Base-by-base conservation (phyloP, 106 monocot species). In the Dioscorea dumetorum region DNA sequence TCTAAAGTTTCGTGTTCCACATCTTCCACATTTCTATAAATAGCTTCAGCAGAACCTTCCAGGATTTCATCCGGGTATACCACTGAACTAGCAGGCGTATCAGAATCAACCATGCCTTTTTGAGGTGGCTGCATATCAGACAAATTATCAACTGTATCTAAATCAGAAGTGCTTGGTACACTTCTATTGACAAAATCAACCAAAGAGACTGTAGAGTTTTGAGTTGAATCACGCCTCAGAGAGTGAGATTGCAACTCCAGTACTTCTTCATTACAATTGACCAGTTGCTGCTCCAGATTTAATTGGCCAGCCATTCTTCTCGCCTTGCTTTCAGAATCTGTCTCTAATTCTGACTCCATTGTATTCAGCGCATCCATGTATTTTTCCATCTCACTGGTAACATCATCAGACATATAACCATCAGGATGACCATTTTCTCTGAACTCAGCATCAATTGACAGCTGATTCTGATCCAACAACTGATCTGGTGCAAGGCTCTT, bases 291-390 rank as follows among this genome's bases (percentile, higher is more conserved):
- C 76, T 75, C 72, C 65, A 61, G 63, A 13, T 62, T 73, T 8
- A 60, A 68, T 16, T 63, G 34, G 54, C 21, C 35, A 12, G n/a
- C 48, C 49, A 76, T 76, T 58, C 33, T 58, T 66, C 75, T 80
- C 57, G 19, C 33, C 74, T 57, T 84, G 48, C 57, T 73, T 50
- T 95, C 84, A 60, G 57, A 57, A 73, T 97, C 81, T 22, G 80
- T 74, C 76, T 87, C 95, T 48, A 68, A 67, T 71, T 89, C 95
- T 48, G 69, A 84, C 28, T 92, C 91, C 73, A 87, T 80, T 12
- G 70, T 89, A 67, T 81, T 86, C 56, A 87, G 65, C 15, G 95
- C 95, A 79, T 97, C 91, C 50, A 91, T 56, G 53, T 91, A 97
- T 67, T 80, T 88, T 17, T 97, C 95, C 33, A 88, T 60, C 51